Percentiles rank a stretch among this genome's conserved stretches.
Evolutionary conservation across 805 yeast species (phyloP).

Genomic region (Candida golubevii): DNA sequence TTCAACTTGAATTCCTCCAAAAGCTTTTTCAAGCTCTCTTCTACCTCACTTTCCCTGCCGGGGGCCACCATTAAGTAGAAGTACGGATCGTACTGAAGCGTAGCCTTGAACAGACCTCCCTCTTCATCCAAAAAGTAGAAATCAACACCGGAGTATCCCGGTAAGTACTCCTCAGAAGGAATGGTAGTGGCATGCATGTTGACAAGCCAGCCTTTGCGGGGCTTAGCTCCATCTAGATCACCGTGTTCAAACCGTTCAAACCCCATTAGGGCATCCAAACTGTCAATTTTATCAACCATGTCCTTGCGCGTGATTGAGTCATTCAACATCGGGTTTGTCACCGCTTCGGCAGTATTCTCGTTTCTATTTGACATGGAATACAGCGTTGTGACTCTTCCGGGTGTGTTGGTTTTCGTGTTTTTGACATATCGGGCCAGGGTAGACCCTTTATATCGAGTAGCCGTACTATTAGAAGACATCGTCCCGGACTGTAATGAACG

Average conservation of each 20-base stretch:
- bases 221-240: constrained; percentile 44
- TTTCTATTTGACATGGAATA: constrained; percentile 15
- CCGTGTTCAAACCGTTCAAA: constrained; percentile 76
- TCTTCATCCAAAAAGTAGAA: constrained; percentile 93
- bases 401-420: constrained; percentile 21
- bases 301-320: constrained; percentile 45
- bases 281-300: constrained; percentile 56
- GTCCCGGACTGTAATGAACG: no score
- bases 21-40: constrained; percentile 69
- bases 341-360: constrained; percentile 4
- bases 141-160: constrained; percentile 88
- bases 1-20: constrained; percentile 61
- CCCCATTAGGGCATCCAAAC: constrained; percentile 80
- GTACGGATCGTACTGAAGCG: constrained; percentile 82
- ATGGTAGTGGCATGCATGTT: constrained; percentile 89
- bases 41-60: constrained; percentile 68
- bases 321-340: constrained; percentile 33
- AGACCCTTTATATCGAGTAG: constrained; percentile 35
- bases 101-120: constrained; percentile 91
- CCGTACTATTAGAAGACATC: no score
- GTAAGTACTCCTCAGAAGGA: constrained; percentile 50
- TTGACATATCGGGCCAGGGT: constrained; percentile 51
- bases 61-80: constrained; percentile 66
- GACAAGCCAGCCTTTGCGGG: constrained; percentile 81
- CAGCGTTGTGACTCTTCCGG: constrained; percentile 17